Conservation (phyloP, 176 grass and related monocot species). For the Dactylis glomerata region DNA sequence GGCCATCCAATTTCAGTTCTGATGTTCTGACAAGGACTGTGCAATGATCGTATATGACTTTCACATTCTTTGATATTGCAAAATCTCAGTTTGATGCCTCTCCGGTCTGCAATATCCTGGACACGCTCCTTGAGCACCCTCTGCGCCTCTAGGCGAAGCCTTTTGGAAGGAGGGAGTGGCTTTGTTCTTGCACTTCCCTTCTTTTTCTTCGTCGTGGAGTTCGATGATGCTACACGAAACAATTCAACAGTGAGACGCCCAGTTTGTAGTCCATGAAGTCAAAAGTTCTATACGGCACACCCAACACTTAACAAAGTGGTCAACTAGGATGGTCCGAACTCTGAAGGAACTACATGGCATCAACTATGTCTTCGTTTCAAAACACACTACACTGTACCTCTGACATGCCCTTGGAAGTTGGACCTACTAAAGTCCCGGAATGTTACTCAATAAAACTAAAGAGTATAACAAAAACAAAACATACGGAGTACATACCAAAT, state of each 20-base stretch:
- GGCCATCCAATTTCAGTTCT: conserved; percentile 85
- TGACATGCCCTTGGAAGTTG: neutral
- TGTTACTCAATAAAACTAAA: neutral
- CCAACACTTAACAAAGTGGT: neutral
- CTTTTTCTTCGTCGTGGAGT: conserved; percentile 49
- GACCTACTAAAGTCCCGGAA: neutral
- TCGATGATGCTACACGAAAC: conserved; percentile 55
- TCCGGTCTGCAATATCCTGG: conserved; percentile 86
- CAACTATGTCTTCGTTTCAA: neutral
- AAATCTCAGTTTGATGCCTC: conserved; percentile 86
- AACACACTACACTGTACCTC: neutral
- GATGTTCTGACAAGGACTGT: conserved; percentile 53
- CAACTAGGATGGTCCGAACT: conserved; percentile 1
- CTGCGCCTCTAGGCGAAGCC: conserved; percentile 76
- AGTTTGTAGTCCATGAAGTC: conserved; percentile 9
- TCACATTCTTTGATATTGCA: conserved; percentile 82
- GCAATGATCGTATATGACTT: conserved; percentile 46
- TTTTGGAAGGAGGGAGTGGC: conserved; percentile 86
- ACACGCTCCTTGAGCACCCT: conserved; percentile 93
- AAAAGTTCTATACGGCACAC: neutral
- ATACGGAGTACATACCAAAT: neutral
- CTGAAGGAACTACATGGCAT: neutral
- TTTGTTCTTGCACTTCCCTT: conserved; percentile 56
- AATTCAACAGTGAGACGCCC: conserved; percentile 12
- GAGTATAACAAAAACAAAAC: conserved; percentile 10